Base-by-base conservation (phyloP, 179 eudicot species). In the Camellia oleifera region DNA sequence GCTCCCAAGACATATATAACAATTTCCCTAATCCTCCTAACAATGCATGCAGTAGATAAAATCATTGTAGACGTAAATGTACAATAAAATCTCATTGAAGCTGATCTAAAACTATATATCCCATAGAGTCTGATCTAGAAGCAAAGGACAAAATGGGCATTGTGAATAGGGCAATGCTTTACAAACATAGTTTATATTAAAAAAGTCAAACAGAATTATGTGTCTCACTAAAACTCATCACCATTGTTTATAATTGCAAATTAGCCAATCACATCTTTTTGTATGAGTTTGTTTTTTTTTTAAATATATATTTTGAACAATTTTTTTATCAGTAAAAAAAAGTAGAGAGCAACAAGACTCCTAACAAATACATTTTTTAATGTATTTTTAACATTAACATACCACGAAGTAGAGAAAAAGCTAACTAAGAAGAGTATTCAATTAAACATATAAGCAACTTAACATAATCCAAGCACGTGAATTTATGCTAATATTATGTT, bases 401-500 rank as follows among this genome's bases (percentile, higher is more conserved):
- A 57, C 3, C 17, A 57, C 61, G 3, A 9, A 57, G 61, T 57
- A 57, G 61, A 14, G 61, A 57, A 57, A 57, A 57, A 13, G 61
- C 61, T 57, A 57, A 57, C 0, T 9, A 4, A 14, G 12, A 57
- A 57, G 61, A 57, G 61, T 9, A 57, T 57, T 32, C 61, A 12
- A 80, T 32, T 32, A 32, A 74, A 81, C 76, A 83, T 68, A 74
- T 78, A 40, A 7, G 75, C 20, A 67, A 54, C 42, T 45, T 6
- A 13, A 79, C 48, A 77, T 68, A 74, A 84, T 72, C 81, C 58
- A 60, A 50, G 79, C 88, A 86, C 79, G 85, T 89, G 88, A 86
- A 80, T 74, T 86, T 80, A 77, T 86, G 81, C 82, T 69, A 58
- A 76, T 76, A 83, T 64, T 17, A 72, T 72, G 79, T 74, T 72